Evolutionary conservation across 305 asterid species (phyloP), one percentile per base, ranked within the genome.

Genomic region (Lippia alba): DNA sequence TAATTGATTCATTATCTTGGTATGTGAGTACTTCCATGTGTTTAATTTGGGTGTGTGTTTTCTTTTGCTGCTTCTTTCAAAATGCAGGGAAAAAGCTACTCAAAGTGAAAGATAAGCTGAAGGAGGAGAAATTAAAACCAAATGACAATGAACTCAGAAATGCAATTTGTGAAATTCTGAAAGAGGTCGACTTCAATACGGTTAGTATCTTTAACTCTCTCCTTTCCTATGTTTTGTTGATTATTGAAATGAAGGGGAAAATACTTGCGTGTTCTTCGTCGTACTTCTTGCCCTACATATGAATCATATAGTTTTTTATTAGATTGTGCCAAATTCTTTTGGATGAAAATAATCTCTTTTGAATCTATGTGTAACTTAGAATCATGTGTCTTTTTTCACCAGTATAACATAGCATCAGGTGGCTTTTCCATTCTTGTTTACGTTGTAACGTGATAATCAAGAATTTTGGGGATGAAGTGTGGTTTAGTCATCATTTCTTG

Each of bases 101-200:
- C 69, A 85, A 84, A 77, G 87, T 81, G 64, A 86, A 79, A 67
- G 86, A 83, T 40, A 82, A 76, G 59, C 76, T 72, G 12, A 36
- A 36, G 41, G 90, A 79, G 84, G 85, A 71, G 58, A 78, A 71
- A 68, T 18, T 55, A 40, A 74, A 69, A 72, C 96, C 89, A 39
- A 83, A 66, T 16, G 93, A 90, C 53, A 78, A 83, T 66, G 89
- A 85, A 54, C 86, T 92, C 34, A 80, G 79, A 62, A 62, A 46
- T 62, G 85, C 85, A 0, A 81, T 88, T 33, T 80, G 87, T 81
- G 88, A 82, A 74, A 81, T 83, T 70, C 96, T 92, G 63, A 88
- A 88, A 82, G 92, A 85, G 74, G 96, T 88, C 4, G 96, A 92
- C 81, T 89, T 92, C 79, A 88, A 79, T 68, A 86, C 82, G 76